These are phyloP conservation scores for Coniochaeta prunicola DNA, from an alignment of 2,329 filamentous ascomycete genomes.

Conservation along the genomic window DNA sequence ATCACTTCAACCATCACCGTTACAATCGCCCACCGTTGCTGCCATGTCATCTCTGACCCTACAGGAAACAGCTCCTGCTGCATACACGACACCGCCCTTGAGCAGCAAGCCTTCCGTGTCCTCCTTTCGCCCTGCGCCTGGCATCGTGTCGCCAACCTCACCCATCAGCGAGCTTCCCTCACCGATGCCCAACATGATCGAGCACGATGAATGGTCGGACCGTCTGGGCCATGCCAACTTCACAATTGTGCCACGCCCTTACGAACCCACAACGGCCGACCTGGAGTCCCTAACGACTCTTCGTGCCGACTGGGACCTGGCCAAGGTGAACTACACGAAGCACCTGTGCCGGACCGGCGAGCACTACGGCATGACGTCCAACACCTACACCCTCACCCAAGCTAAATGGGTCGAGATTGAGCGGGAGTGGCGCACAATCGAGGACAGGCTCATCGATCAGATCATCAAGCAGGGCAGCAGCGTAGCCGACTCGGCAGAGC, in stretches of 20 bases:
- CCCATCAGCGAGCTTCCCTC: constrained; percentile 35
- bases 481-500: constrained; percentile 6
- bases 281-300: constrained; percentile 53
- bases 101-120: constrained; percentile 71
- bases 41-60: constrained; percentile 33
- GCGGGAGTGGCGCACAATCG: constrained; percentile 61
- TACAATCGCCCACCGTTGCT: constrained; percentile 76
- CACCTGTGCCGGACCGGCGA: constrained; percentile 83
- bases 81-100: constrained; percentile 54
- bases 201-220: constrained; percentile 75
- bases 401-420: constrained; percentile 85
- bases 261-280: constrained; percentile 57
- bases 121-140: constrained; percentile 61
- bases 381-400: constrained; percentile 78
- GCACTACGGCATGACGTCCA: constrained; percentile 85
- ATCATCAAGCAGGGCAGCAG: constrained; percentile 30
- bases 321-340: constrained; percentile 80
- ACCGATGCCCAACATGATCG: constrained; percentile 57
- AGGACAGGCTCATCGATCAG: constrained; percentile 56
- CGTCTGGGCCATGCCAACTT: constrained; percentile 91
- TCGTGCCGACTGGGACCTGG: constrained; percentile 73
- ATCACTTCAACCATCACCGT: constrained; percentile 64
- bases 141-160: constrained; percentile 53
- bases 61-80: constrained; percentile 32
- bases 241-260: constrained; percentile 76